A percentile compares a stretch with the other conserved stretches of the same genome.
phyloP scores from a whole-genome alignment of 2,329 filamentous ascomycete species.

The Aspergillus amoenus region DNA sequence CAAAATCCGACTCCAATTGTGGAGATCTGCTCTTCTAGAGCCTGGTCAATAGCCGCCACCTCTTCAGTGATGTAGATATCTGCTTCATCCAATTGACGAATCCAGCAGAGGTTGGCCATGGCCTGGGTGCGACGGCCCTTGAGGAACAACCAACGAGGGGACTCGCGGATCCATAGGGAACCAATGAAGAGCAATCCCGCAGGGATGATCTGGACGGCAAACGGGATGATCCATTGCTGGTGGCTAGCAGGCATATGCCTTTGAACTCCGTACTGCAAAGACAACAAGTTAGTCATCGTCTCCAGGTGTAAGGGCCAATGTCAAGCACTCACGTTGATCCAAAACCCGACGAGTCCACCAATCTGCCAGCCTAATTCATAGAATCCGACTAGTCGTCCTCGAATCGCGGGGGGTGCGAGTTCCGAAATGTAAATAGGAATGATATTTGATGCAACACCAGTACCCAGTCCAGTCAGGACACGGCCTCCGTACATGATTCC shows the following conservation, averaged over 20 bases:
- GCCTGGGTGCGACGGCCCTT: slow-evolving; percentile 68
- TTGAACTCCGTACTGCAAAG: slow-evolving; percentile 53
- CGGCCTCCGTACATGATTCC: slow-evolving; percentile 59
- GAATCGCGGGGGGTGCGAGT: slow-evolving; percentile 57
- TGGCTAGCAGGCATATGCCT: slow-evolving; percentile 33
- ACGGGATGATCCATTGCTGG: slow-evolving; percentile 44
- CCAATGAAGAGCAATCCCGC: slow-evolving; percentile 50
- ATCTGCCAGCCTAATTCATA: slow-evolving; percentile 59
- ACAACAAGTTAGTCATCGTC: not conserved
- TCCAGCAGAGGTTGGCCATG: slow-evolving; percentile 51
- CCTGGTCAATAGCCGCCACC: slow-evolving; percentile 67
- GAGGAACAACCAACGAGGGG: slow-evolving; percentile 70
- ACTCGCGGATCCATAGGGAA: slow-evolving; percentile 62
- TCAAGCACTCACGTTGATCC: slow-evolving; percentile 46
- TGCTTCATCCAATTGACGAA: slow-evolving; percentile 43
- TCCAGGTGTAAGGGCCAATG: not conserved
- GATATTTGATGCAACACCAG: slow-evolving; percentile 57
- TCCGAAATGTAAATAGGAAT: slow-evolving; percentile 62
- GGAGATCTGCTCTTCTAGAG: slow-evolving; percentile 64
- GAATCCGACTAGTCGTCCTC: slow-evolving; percentile 58
- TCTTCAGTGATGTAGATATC: slow-evolving; percentile 71
- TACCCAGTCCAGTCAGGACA: slow-evolving; percentile 57
- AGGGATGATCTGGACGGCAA: slow-evolving; percentile 43
- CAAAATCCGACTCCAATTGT: slow-evolving; percentile 73
- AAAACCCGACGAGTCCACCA: slow-evolving; percentile 52